Base-by-base conservation (phyloP, 1,284 basidiomycete species). In the Grifola frondosa region DNA sequence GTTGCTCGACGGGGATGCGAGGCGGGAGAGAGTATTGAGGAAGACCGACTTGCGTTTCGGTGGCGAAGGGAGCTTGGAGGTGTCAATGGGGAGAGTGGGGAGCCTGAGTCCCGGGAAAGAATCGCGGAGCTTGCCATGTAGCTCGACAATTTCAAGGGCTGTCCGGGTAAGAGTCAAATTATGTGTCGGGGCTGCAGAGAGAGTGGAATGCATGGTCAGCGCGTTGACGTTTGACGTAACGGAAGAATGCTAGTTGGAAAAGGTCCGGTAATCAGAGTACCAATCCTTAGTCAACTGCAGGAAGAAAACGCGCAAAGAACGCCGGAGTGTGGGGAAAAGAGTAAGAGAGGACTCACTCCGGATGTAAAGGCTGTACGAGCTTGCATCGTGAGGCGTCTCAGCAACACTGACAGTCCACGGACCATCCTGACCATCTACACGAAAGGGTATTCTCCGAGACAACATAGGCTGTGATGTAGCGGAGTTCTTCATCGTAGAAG, bases 141-240 rank as follows among this genome's bases (percentile, higher is more conserved):
- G 74, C 49, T 91, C 88, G 29, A 82, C 69, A 36, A 92, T 76
- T 61, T 93, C 90, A 54, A 74, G 71, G 31, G 78, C 78, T 42
- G 81, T 81, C 48, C 90, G 81, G 13, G 84, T 88, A 46, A 93
- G 80, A 30, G 90, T 93, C 44, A 92, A 74, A 70, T 92, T 90
- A 70, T 92, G 90, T 21, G 88, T 93, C 22, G 89, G 84, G 12
- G 89, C 90, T 87, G 68, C 42, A 59, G 49, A 49, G 50, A 59
- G 47, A 57, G 59, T 53, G 58, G 63, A 56, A 46, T 20, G 19
- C 12, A 35, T n/a, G 32, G 44, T 50, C 44, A 40, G 29, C 13
- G 35, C 8, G 30, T 21, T 25, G 36, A 21, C 22, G 20, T 12
- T 54, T 54, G 53, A 55, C 53, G 52, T 55, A 52, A 53, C 31